These are phyloP conservation scores for Fraxinus quadrangulata DNA, from an alignment of 257 asterid genomes.

Conservation along the genomic window DNA sequence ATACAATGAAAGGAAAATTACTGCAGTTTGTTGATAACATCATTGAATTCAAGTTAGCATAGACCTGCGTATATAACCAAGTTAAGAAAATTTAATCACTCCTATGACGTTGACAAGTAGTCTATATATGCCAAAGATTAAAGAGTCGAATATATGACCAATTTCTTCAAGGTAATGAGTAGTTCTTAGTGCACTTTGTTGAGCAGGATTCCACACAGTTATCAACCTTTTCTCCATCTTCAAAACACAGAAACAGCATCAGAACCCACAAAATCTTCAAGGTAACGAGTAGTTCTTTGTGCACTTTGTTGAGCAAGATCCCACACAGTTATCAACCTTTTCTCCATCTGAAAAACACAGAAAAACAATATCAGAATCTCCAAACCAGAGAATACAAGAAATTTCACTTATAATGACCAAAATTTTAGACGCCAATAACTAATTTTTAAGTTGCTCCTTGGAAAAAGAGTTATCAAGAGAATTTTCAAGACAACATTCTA, in stretches of 20 bases:
- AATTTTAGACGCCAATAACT: no score
- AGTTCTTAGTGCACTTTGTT: slow-evolving; percentile 62
- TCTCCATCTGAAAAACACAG: slow-evolving; percentile 57
- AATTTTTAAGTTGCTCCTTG: no score
- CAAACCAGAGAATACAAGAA: no score
- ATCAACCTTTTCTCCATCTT: slow-evolving; percentile 78
- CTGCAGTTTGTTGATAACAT: no score
- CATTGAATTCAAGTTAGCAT: no score
- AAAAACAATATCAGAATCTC: not conserved
- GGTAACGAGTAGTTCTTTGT: slow-evolving; percentile 51
- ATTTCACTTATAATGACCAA: no score
- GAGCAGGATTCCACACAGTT: slow-evolving; percentile 89
- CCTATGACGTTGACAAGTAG: not conserved
- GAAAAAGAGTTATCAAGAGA: no score
- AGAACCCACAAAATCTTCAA: slow-evolving; percentile 6
- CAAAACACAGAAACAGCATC: not conserved
- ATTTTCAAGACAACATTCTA: not conserved
- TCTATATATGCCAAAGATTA: not conserved
- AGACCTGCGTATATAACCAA: not conserved
- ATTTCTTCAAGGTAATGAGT: slow-evolving; percentile 36
- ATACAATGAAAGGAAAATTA: no score
- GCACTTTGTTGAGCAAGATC: slow-evolving; percentile 79
- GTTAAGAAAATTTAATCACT: not conserved
- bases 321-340: slow-evolving; percentile 78
- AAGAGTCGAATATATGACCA: not conserved